Base-by-base conservation (phyloP, 1,284 basidiomycete genomes). In the Apiotrichum mycotoxinovorans region DNA sequence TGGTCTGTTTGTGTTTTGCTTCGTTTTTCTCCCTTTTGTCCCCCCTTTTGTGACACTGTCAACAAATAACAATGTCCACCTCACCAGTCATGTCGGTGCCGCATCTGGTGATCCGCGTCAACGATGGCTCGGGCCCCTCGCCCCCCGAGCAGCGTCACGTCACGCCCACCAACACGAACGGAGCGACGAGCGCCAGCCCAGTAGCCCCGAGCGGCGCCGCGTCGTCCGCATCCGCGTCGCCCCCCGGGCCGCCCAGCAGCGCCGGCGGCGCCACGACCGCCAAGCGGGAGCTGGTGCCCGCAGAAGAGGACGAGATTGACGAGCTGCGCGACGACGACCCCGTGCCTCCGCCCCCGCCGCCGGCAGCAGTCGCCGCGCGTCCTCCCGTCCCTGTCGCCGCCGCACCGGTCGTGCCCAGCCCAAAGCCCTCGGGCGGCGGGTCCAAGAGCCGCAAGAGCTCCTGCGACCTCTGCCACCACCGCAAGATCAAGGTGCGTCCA, bases 401-500 rank as follows among this genome's bases (percentile, higher is more conserved):
- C 41, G 18, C 46, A 3, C 40, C 52, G 7, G 50, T 44, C 26
- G 46, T 46, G n/a, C 61, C 61, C 10, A 59, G 61, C 44, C 61
- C 57, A n/a, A 59, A 62, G 53, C 52, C 60, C 14, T 54, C 44
- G 42, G 42, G 55, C 44, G 56, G 56, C 20, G 53, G 57, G 2
- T 57, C 55, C 27, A 63, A 60, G 40, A 55, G 52, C 52, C 55
- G 71, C 54, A 73, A 73, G 62, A 68, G 66, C 43, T 70, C 68
- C 41, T 73, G 71, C 51, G 68, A 68, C 40, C 49, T 70, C 20
- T 73, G 71, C 62, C 70, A 72, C 59, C 66, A 68, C 58, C 58
- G 71, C 42, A 73, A 73, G 56, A 73, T 73, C 60, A 67, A 67
- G 60, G 71, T 70, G 52, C 45, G 70, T 65, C 45, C 45, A 12